Evolutionary conservation across 1,284 basidiomycete species (phyloP), one percentile per base, ranked within the genome.

Genomic region (Fomitopsis schrenkii): DNA sequence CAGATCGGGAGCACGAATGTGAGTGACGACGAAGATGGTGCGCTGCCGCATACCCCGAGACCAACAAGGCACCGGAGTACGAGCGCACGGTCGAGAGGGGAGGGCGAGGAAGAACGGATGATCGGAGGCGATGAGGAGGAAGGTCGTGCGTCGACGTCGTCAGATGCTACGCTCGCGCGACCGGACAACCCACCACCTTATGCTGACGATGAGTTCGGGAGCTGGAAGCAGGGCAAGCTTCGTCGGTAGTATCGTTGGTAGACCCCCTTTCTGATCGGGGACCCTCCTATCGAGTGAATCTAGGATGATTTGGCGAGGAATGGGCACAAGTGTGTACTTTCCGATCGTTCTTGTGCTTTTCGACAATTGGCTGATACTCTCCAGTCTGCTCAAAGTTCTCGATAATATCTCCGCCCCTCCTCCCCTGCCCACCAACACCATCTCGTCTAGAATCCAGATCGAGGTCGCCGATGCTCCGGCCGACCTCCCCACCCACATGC

Each of bases 21-120:
- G 19, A 87, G 83, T 62, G 89, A 90, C 59, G 84, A 84, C 15
- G 84, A 87, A 19, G 80, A 80, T n/a, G 59, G 50, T 46, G 62
- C 59, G 1, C 45, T 15, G 38, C 61, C 61, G 15, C 59, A 54
- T n/a, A 63, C 46, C 8, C 58, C 59, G 15, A 48, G 36, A 2
- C 55, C 55, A 2, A 35, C 36, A 6, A 55, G 55, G 12, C 55
- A 48, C 22, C 41, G 53, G 8, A 17, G 38, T 22, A 50, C 36
- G 1, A 62, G 61, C n/a, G 55, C 48, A 15, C 26, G 46, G 12
- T 44, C 55, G 10, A 42, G 36, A 14, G 52, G 22, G 22, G 22
- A 42, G 42, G 50, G 57, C 19, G 61, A 73, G 60, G 64, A 68
- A 5, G 65, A 68, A 59, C 64, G 66, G 42, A 74, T 74, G 66